Percentiles rank a stretch among this genome's conserved stretches.
These are phyloP conservation scores for Tulasnella calospora DNA, from an alignment of 768 basidiomycete species.

Conservation along the genomic window DNA sequence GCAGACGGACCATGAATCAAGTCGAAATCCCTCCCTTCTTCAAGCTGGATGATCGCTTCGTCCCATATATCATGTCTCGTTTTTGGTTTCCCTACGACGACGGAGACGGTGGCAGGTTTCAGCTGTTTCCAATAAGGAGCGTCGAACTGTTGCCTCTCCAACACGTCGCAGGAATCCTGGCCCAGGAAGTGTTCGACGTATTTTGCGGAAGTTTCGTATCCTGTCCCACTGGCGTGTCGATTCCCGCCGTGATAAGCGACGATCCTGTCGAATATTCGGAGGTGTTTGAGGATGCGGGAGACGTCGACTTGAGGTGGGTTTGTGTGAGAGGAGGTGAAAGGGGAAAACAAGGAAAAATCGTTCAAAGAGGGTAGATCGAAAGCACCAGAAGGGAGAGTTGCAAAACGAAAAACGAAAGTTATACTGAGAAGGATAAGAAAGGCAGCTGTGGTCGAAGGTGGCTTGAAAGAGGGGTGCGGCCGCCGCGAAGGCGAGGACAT, in stretches of 20 bases:
- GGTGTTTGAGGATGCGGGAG: constrained; percentile 13
- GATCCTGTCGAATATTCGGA: constrained; percentile 5
- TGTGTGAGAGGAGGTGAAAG: background rate
- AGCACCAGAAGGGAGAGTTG: background rate
- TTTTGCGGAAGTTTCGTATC: background rate
- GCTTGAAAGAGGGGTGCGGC: background rate
- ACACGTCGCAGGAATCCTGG: background rate
- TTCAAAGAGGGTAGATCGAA: background rate
- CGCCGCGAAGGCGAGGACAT: background rate
- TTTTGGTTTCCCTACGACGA: background rate
- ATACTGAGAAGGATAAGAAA: background rate
- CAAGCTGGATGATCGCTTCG: background rate
- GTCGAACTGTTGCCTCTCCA: background rate
- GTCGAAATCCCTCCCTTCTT: background rate
- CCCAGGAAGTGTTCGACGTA: background rate
- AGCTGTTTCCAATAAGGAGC: background rate
- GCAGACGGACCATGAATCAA: constrained; percentile 1
- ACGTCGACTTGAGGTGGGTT: background rate
- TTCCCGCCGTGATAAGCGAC: constrained; percentile 6
- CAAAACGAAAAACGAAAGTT: background rate
- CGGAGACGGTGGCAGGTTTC: background rate
- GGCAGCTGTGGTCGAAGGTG: background rate
- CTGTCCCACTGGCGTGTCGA: background rate
- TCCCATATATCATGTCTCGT: background rate
- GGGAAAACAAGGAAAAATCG: background rate